Percentiles rank a stretch among this genome's conserved stretches.
These are phyloP conservation scores for Rhododendron molle DNA, from an alignment of 148 eudicot genomes.

Conservation along the genomic window DNA sequence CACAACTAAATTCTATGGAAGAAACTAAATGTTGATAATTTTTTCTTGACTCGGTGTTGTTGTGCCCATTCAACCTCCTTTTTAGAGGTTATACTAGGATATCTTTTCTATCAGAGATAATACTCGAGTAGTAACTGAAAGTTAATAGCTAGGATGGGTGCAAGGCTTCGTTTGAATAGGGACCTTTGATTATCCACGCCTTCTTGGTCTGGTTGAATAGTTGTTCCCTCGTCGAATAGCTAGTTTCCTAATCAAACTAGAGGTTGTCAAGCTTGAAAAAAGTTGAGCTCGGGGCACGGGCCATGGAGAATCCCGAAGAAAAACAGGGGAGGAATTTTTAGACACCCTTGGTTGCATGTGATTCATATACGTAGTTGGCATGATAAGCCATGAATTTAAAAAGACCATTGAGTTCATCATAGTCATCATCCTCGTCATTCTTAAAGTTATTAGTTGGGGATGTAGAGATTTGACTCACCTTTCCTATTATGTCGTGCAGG, in stretches of 20 bases:
- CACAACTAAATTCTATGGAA: neutral
- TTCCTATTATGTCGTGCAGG: conserved; percentile 45
- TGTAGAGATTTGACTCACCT: neutral
- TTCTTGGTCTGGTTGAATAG: neutral
- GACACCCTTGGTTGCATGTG: neutral
- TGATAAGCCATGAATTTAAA: neutral
- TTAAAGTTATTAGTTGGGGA: neutral
- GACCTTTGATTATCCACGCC: neutral
- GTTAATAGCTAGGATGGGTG: neutral
- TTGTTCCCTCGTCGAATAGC: neutral
- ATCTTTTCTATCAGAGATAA: neutral
- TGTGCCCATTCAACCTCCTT: neutral
- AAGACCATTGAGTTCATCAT: neutral
- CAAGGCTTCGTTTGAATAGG: neutral
- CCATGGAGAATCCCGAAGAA: neutral
- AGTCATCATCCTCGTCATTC: neutral
- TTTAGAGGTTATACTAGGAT: neutral
- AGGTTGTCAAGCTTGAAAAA: neutral
- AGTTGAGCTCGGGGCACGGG: neutral
- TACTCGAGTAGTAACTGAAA: neutral
- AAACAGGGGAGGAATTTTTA: neutral
- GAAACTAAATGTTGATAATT: neutral
- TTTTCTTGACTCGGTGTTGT: neutral
- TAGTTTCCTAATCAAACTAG: neutral
- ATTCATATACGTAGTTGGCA: neutral